Evolutionary conservation across 2,329 filamentous ascomycete genomes (phyloP), one percentile per base, ranked within the genome.

Genomic region (Dactylellina cionopaga): DNA sequence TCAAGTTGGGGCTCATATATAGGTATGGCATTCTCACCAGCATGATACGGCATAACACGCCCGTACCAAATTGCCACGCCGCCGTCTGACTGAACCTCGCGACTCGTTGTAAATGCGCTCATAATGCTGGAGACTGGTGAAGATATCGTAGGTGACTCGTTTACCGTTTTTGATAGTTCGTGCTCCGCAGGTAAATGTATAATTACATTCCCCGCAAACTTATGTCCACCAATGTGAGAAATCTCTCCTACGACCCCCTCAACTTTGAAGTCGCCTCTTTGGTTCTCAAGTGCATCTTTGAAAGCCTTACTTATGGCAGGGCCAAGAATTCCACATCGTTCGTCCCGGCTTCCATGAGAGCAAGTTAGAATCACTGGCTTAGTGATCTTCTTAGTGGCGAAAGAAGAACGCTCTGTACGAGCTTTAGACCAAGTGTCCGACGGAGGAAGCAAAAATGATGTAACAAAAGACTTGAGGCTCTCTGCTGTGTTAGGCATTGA

Each of bases 171-270:
- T 5, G 68, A 64, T 13, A 72, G 46, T 5, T 24, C 19, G n/a
- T 72, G 59, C 1, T 60, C 59, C 3, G 19, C 68, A 10, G 92
- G 91, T 3, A 95, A 79, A 77, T 95, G 95, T 0, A 95, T 81
- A 49, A 95, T 92, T 33, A 94, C 86, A 79, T 96, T 96, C 1
- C 92, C 92, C 0, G 92, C 92, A 79, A 89, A 94, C 79, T 92
- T 93, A 80, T 96, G 92, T 0, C 92, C 92, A 0, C 91, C 91
- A 58, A 96, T 88, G 77, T 96, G 92, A 72, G 89, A 92, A 62
- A 93, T 90, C 60, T 89, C 77, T 0, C 87, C 91, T 0, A 93
- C 85, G 49, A 88, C 82, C 1, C 88, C 90, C 0, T 84, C 81
- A 5, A 69, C 77, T 27, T 39, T 47, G 7, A 24, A 7, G 9